phyloP scores from a whole-genome alignment of 192 early-diverging fungal genomes.

The Podila verticillata region DNA sequence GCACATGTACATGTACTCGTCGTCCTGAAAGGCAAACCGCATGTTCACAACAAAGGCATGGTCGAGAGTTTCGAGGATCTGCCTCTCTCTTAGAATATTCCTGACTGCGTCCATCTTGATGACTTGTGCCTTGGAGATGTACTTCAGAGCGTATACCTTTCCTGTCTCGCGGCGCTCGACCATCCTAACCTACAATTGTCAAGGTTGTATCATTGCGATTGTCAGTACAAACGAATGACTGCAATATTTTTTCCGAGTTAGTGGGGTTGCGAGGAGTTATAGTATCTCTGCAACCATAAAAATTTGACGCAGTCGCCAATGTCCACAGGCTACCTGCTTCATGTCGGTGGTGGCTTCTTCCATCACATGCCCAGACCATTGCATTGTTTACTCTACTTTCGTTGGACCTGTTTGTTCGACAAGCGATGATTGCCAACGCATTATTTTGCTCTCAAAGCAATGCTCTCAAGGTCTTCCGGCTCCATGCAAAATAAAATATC shows the following conservation, averaged over 20 bases:
- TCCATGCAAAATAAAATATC: too few relatives aligned
- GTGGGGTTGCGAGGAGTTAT: too few relatives aligned
- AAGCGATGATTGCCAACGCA: too few relatives aligned
- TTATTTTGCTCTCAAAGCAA: too few relatives aligned
- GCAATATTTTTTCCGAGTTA: not conserved
- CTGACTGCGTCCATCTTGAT: constrained; percentile 86
- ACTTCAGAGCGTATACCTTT: constrained; percentile 85
- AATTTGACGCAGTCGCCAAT: too few relatives aligned
- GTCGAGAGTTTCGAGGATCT: constrained; percentile 80
- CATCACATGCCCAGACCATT: too few relatives aligned
- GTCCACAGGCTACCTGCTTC: too few relatives aligned
- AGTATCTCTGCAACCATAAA: too few relatives aligned
- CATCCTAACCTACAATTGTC: constrained; percentile 73
- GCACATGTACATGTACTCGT: constrained; percentile 89
- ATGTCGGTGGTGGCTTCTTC: too few relatives aligned
- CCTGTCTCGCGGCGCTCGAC: constrained; percentile 81
- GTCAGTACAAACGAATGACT: not conserved
- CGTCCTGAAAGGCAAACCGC: constrained; percentile 92
- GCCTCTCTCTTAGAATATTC: constrained; percentile 84
- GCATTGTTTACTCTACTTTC: too few relatives aligned
- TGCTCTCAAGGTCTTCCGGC: too few relatives aligned
- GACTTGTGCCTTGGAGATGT: constrained; percentile 87
- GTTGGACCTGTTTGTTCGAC: too few relatives aligned
- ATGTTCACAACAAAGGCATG: constrained; percentile 77
- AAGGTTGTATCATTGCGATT: not conserved